Base-by-base conservation (phyloP, 1,139 yeast genomes). In the Kodamaea sp. region DNA sequence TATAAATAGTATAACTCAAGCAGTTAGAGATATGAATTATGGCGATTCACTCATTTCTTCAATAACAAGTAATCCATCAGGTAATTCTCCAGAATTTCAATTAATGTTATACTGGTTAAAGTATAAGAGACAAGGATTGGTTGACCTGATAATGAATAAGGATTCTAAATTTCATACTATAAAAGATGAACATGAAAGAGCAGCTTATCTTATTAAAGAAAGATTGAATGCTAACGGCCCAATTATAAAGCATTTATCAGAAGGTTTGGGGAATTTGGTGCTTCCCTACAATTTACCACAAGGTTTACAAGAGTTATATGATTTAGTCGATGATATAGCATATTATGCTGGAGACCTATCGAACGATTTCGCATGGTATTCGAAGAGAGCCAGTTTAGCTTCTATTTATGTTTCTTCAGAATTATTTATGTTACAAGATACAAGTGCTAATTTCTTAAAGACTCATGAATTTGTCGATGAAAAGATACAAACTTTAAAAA, bases 361-460 rank as follows among this genome's bases (percentile, higher is more conserved):
- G n/a, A 78, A 83, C 44, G 96, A 88, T 59, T 82, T 86, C 59
- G 83, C 87, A 2, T 92, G 98, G 98, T 92, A 92, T 59, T 69
- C 95, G n/a, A 86, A 89, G 57, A 70, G 97, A 48, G 66, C 82
- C 24, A 75, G 86, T 5, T 59, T 90, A 24, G 74, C 88, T 12
- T 70, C 84, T 1, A 75, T 85, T 4, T 88, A 85, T 56, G 84
- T 85, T 1, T 73, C 83, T 27, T 59, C 82, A 29, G 97, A 92
- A 58, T 65, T 88, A 46, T 87, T 77, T 65, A 86, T 84, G 95
- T 67, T 87, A 34, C 84, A 76, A 50, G 97, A 90, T 58, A 67
- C 69, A n/a, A 80, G 90, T 24, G 55, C 58, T 3, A 75, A 65
- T 27, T 83, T 65, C 51, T 46, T 50, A 11, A 76, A 75, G 36